Evolutionary conservation across 371 early-diverging fungal species (phyloP), one percentile per base, ranked within the genome.

Genomic region (Mortierella sp.): DNA sequence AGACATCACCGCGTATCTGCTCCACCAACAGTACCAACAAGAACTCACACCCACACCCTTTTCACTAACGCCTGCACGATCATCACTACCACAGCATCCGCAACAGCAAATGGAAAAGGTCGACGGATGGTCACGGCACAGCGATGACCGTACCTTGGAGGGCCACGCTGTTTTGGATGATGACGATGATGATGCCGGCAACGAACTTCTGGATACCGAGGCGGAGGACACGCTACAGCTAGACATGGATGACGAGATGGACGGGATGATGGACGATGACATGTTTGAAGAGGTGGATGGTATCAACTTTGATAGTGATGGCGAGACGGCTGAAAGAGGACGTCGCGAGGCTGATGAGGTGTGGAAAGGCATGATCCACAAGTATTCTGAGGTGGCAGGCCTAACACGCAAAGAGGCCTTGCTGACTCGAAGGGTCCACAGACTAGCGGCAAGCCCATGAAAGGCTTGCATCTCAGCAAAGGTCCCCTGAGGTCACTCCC

Each of bases 81-180:
- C 27, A 4, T 14, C 47, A 8, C 27, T 19, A 24, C 51, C 42
- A 16, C 64, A 19, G 23, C 61, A 50, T 18, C 60, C 49, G 42
- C 28, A 26, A 16, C 65, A 51, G 27, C 65, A 58, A 58, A 10
- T 26, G 21, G 58, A 43, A n/a, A 21, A 21, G 26, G 45, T 23
- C 19, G 46, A 24, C 16, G 57, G 45, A 19, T 49, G 1, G 3
- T 21, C 19, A 19, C 47, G 24, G 30, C 28, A 24, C 28, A 28
- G 43, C 64, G 71, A 61, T 61, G 61, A 63, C 48, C 63, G 63
- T 9, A 69, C 71, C n/a, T 46, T 71, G 2, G 64, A 61, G 7
- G 74, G 74, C 30, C 74, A 73, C 50, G 74, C 74, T 14, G 64
- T 73, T 26, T 30, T 73, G n/a, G 74, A 73, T 39, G 74, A 68